phyloP scores from a whole-genome alignment of 1,284 basidiomycete species.

The Chondrostereum purpureum region DNA sequence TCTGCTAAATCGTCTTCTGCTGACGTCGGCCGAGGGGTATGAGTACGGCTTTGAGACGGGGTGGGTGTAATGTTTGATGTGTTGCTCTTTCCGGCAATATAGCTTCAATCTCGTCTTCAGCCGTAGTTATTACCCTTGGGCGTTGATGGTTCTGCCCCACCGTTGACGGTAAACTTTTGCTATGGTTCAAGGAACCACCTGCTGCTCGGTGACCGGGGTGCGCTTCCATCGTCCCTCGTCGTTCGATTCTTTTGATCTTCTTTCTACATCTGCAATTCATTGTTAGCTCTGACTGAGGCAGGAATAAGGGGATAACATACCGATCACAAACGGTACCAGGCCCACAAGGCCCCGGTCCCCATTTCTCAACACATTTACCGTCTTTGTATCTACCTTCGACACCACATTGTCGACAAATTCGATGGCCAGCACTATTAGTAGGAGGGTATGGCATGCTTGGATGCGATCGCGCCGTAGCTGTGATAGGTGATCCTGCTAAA shows the following conservation, averaged over 20 bases:
- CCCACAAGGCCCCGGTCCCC: conserved; percentile 77
- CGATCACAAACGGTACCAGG: conserved; percentile 79
- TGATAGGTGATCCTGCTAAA: not conserved
- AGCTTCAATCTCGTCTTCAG: not conserved
- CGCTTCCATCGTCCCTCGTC: conserved; percentile 58
- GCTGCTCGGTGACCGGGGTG: not conserved
- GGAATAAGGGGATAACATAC: conserved; percentile 27
- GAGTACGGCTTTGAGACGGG: no score
- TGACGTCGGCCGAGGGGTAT: not conserved
- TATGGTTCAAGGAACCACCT: not conserved
- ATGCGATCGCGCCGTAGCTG: not conserved
- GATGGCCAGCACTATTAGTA: not conserved
- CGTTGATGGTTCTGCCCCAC: not conserved
- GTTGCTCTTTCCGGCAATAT: no score
- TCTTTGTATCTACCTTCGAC: conserved; percentile 63
- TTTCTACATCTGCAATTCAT: conserved; percentile 54
- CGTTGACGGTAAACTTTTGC: not conserved
- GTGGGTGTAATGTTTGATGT: no score
- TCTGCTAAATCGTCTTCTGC: not conserved
- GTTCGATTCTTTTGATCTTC: conserved; percentile 80
- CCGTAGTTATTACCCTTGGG: not conserved
- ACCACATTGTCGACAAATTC: conserved; percentile 5
- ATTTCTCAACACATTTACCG: conserved; percentile 79
- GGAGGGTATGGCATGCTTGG: not conserved
- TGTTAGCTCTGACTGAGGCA: conserved; percentile 4